Evolutionary conservation across 2,329 filamentous ascomycete species (phyloP).

Genomic region (Epichloe typhina): DNA sequence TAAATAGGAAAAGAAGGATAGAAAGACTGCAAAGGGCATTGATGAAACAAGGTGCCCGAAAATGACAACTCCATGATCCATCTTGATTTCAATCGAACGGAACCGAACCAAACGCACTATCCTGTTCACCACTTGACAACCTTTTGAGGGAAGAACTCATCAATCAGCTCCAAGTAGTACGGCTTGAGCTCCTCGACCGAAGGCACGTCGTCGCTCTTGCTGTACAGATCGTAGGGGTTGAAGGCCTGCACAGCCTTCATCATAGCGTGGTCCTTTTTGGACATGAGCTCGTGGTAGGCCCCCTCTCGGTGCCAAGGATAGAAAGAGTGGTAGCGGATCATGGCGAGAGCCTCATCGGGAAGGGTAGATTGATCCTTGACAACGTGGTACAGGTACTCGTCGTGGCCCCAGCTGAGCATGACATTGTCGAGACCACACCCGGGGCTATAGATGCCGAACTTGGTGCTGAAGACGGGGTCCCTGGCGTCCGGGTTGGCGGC

Average conservation of each 20-base stretch:
- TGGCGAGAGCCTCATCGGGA: constrained; percentile 71
- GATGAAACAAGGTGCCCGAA: not conserved
- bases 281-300: constrained; percentile 74
- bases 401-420: constrained; percentile 84
- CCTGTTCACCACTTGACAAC: constrained; percentile 24
- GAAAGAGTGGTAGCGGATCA: constrained; percentile 89
- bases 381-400: constrained; percentile 79
- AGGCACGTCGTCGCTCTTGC: constrained; percentile 75
- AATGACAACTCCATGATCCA: not conserved
- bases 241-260: constrained; percentile 71
- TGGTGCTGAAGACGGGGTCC: constrained; percentile 60
- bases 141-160: constrained; percentile 28
- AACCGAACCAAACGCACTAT: not conserved
- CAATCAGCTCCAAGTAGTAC: constrained; percentile 30
- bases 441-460: constrained; percentile 66
- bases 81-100: not conserved
- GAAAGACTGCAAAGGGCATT: not conserved
- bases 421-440: constrained; percentile 77
- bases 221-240: constrained; percentile 86
- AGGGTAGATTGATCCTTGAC: constrained; percentile 70
- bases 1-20: not conserved
- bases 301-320: constrained; percentile 82
- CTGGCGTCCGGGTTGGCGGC: constrained; percentile 58
- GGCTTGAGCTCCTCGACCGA: constrained; percentile 62
- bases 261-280: constrained; percentile 67